Evolutionary conservation across 257 asterid genomes (phyloP).

Genomic region (Haberlea rhodopensis): DNA sequence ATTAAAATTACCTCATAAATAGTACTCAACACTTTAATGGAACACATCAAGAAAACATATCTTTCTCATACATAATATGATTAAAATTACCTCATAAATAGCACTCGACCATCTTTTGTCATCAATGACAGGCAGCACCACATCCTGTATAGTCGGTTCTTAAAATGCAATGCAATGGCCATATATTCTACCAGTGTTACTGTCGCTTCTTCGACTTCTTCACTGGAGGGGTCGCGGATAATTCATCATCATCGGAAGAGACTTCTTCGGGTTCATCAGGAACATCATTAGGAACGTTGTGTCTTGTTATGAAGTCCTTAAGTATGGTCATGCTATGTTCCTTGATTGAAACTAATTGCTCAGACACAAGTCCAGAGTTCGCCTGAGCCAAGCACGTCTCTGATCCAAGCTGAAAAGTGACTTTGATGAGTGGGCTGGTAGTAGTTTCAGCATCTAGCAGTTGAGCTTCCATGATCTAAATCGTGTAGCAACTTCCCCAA

Average conservation of each 20-base stretch:
- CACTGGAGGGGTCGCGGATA: constrained; percentile 49
- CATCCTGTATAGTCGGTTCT: no score
- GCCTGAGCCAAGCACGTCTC: constrained; percentile 56
- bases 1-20: no score
- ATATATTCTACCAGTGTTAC: no score
- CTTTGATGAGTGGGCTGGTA: no score
- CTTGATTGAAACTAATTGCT: constrained; percentile 66
- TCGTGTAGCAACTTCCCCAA: constrained; percentile 24
- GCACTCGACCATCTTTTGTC: no score
- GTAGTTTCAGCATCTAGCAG: constrained; percentile 23
- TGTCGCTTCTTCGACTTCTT: constrained; percentile 67
- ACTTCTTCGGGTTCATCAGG: constrained; percentile 83
- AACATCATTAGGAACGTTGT: constrained; percentile 73
- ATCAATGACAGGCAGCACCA: no score
- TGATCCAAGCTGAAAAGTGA: constrained; percentile 71
- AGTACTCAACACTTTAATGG: no score
- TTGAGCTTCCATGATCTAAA: constrained; percentile 43
- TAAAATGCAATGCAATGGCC: no score
- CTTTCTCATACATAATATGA: no score
- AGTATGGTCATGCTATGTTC: constrained; percentile 82
- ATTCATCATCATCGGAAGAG: constrained; percentile 64
- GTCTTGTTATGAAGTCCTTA: constrained; percentile 78
- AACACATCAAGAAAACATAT: no score
- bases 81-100: no score
- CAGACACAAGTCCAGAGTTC: constrained; percentile 62